Base-by-base conservation (phyloP, 2,329 filamentous ascomycete species). In the Penicillium polonicum region DNA sequence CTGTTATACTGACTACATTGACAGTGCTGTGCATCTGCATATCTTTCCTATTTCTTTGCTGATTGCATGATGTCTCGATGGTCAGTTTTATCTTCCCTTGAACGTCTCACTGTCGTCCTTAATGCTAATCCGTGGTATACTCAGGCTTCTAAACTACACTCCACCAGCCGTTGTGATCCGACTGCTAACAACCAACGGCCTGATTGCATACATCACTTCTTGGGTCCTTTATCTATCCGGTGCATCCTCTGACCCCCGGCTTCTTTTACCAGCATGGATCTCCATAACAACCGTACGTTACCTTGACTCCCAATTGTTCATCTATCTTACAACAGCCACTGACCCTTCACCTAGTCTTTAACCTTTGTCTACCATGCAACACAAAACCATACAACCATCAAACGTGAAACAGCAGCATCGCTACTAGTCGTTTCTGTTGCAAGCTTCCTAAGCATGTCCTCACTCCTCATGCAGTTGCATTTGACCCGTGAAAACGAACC, bases 31-130 rank as follows among this genome's bases (percentile, higher is more conserved):
- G 87, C 88, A 58, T 90, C 88, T 21, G 89, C 87, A 53, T 91
- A 91, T 73, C 82, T 92, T 59, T 89, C 88, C 50, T 92, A 91
- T 74, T 90, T 91, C 78, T 92, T 92, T 72, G 90, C 88, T 57
- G 89, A 92, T 76, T 91, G 89, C 74, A 83, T 92, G 68, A 92
- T 92, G 89, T 91, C 88, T 60, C 81, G 90, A 76, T 92, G 89
- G 88, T 90, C 70, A 44, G 81, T 75, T 43, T 19, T 33, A 41
- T 23, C 39, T 13, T 41, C 35, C 31, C 33, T 44, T n/a, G 15
- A 33, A 53, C n/a, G 7, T 21, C 10, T 49, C 33, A n/a, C 13
- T 48, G 42, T 43, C 35, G 5, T 45, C 48, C 33, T 6, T 49
- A 39, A 33, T 56, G 35, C 38, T 39, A 41, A 56, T 49, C 10